Percentiles rank a stretch among this genome's conserved stretches.
These are phyloP conservation scores for Termitomyces sp. DNA, from an alignment of 768 basidiomycete species.

Conservation along the genomic window DNA sequence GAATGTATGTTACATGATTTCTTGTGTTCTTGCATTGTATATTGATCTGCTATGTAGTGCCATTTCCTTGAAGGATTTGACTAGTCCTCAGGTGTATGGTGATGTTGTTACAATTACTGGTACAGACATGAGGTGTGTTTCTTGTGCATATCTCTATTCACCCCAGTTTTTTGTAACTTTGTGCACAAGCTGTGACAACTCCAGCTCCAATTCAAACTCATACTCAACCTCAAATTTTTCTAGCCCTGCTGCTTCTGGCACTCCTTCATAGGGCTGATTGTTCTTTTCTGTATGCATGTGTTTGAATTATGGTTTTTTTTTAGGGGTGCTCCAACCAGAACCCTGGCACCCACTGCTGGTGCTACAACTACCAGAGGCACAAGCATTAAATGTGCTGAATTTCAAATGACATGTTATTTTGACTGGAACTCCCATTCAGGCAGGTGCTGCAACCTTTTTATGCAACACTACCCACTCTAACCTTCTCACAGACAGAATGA, in stretches of 20 bases:
- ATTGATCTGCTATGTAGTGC: slow-evolving; percentile 31
- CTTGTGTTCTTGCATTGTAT: background rate
- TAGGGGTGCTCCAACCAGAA: too few species aligned
- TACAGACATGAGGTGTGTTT: slow-evolving; percentile 29
- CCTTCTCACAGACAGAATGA: slow-evolving; percentile 59
- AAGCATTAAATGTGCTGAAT: slow-evolving; percentile 74
- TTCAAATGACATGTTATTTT: slow-evolving; percentile 90
- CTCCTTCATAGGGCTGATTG: slow-evolving; percentile 11
- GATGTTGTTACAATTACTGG: slow-evolving; percentile 40
- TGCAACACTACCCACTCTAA: background rate
- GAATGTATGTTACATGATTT: slow-evolving; percentile 36
- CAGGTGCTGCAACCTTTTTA: slow-evolving; percentile 19
- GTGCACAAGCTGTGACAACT: slow-evolving; percentile 14
- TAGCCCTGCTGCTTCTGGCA: slow-evolving; percentile 6
- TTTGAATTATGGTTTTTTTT: too few species aligned
- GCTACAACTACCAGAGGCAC: too few species aligned
- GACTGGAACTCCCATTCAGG: slow-evolving; percentile 92
- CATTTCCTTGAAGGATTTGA: slow-evolving; percentile 51
- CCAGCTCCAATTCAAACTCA: background rate
- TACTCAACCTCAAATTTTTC: background rate
- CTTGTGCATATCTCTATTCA: background rate
- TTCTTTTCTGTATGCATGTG: too few species aligned
- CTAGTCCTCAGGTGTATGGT: slow-evolving; percentile 48
- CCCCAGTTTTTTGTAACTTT: background rate
- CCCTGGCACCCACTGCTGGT: too few species aligned